These are phyloP conservation scores for Colletotrichum theobromicola DNA, from an alignment of 2,329 filamentous ascomycete genomes.

Conservation along the genomic window DNA sequence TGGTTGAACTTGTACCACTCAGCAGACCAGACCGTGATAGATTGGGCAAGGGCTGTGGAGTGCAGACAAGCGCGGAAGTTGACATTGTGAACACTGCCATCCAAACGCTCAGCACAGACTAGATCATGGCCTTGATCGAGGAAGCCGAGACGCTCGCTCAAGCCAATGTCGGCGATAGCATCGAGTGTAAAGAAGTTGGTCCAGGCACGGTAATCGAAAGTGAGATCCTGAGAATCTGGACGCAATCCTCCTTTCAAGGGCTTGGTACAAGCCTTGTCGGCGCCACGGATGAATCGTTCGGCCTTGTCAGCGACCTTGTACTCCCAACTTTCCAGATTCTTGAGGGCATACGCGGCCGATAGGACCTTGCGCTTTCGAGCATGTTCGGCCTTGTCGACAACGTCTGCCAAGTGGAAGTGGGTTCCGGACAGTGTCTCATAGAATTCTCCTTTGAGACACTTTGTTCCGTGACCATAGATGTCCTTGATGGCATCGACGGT, in stretches of 20 bases:
- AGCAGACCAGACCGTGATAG: slow-evolving; percentile 54
- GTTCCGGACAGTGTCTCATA: slow-evolving; percentile 50
- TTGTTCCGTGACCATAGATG: slow-evolving; percentile 55
- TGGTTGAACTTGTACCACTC: slow-evolving; percentile 53
- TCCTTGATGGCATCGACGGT: slow-evolving; percentile 48
- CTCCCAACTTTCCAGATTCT: slow-evolving; percentile 60
- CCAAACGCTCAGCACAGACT: slow-evolving; percentile 44
- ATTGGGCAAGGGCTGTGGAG: slow-evolving; percentile 53
- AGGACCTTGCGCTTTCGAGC: slow-evolving; percentile 55
- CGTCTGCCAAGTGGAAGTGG: slow-evolving; percentile 57
- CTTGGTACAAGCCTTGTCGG: slow-evolving; percentile 45
- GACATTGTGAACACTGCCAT: slow-evolving; percentile 50
- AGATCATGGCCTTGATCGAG: slow-evolving; percentile 54
- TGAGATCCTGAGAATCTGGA: slow-evolving; percentile 42
- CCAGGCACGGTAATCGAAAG: slow-evolving; percentile 55
- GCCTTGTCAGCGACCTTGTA: slow-evolving; percentile 59
- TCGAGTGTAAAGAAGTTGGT: slow-evolving; percentile 62
- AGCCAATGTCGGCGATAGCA: slow-evolving; percentile 60
- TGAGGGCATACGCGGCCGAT: slow-evolving; percentile 55
- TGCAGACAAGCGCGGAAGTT: slow-evolving; percentile 57
- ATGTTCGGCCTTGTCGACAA: slow-evolving; percentile 56
- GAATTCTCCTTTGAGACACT: slow-evolving; percentile 53
- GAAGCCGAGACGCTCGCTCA: slow-evolving; percentile 55
- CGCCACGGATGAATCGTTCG: slow-evolving; percentile 44
- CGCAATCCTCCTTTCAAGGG: slow-evolving; percentile 32